A percentile compares a stretch with the other conserved stretches of the same genome.
Conservation (phyloP, 768 basidiomycete genomes). For the Flagelloscypha sp. region DNA sequence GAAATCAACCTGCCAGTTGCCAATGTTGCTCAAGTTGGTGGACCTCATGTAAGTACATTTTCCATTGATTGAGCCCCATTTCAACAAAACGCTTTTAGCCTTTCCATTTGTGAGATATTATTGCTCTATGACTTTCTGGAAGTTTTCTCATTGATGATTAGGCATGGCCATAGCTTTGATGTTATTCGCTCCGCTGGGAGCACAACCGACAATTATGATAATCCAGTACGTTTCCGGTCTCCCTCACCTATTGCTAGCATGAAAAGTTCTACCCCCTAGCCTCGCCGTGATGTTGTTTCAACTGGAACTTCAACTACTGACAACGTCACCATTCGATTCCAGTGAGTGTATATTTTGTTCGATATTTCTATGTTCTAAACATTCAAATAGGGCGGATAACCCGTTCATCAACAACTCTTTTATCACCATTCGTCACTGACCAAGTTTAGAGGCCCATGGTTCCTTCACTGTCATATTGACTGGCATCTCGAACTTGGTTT, state of each 20-base stretch:
- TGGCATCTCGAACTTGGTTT: too few species aligned
- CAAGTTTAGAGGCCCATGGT: constrained; percentile 46
- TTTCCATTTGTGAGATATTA: constrained; percentile 31
- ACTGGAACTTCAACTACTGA: constrained; percentile 12
- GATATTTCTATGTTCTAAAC: too few species aligned
- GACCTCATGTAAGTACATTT: constrained; percentile 23
- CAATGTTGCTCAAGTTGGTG: constrained; percentile 24
- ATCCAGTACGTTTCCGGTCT: constrained; percentile 41
- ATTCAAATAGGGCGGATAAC: too few species aligned
- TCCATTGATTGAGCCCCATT: constrained; percentile 1
- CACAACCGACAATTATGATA: constrained; percentile 30
- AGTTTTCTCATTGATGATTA: too few species aligned
- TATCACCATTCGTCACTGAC: constrained; percentile 40
- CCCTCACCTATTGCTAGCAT: constrained; percentile 17
- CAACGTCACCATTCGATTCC: constrained; percentile 40
- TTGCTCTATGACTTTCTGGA: background rate
- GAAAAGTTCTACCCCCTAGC: background rate
- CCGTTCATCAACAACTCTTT: constrained; percentile 34
- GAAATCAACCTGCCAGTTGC: constrained; percentile 37
- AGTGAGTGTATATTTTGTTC: constrained; percentile 5
- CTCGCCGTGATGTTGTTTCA: constrained; percentile 41
- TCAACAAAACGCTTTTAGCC: constrained; percentile 20
- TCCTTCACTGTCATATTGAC: too few species aligned
- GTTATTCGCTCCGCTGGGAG: constrained; percentile 36
- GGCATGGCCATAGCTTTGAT: constrained; percentile 32